A percentile compares a stretch with the other conserved stretches of the same genome.
phyloP scores from a whole-genome alignment of 371 early-diverging fungal genomes.

The Syncephalastrum racemosum region DNA sequence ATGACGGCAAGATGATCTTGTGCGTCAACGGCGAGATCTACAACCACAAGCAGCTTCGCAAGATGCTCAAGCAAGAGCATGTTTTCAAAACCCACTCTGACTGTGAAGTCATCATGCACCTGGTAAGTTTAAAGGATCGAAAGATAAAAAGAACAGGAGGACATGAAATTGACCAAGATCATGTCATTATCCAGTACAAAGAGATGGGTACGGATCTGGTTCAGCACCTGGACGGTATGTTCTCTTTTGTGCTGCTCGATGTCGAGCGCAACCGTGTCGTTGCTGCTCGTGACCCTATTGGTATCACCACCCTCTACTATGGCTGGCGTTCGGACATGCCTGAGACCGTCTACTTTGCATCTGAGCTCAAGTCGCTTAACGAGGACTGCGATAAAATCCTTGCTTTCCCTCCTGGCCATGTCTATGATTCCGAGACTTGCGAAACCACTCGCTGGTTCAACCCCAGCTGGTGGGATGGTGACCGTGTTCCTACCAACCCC shows the following conservation, averaged over 20 bases:
- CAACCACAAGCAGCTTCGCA: slow-evolving; percentile 89
- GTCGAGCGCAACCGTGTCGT: slow-evolving; percentile 75
- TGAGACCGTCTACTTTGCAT: slow-evolving; percentile 87
- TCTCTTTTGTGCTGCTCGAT: slow-evolving; percentile 91
- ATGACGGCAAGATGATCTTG: slow-evolving; percentile 80
- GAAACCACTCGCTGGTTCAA: slow-evolving; percentile 84
- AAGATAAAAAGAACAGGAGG: not conserved
- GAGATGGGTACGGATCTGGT: slow-evolving; percentile 82
- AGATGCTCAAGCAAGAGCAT: slow-evolving; percentile 64
- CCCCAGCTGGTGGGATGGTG: slow-evolving; percentile 86
- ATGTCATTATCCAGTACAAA: slow-evolving; percentile 64
- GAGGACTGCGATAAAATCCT: slow-evolving; percentile 94
- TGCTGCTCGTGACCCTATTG: slow-evolving; percentile 95
- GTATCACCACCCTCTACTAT: slow-evolving; percentile 95
- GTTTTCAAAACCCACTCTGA: slow-evolving; percentile 94
- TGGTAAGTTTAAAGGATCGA: slow-evolving; percentile 58
- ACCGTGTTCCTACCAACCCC: slow-evolving; percentile 52
- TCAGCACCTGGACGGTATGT: slow-evolving; percentile 92
- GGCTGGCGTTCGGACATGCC: slow-evolving; percentile 85
- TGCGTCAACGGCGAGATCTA: slow-evolving; percentile 98
- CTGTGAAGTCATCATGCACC: slow-evolving; percentile 93
- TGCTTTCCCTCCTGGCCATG: slow-evolving; percentile 95
- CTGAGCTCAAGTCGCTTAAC: slow-evolving; percentile 92
- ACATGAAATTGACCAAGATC: not conserved
- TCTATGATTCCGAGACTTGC: slow-evolving; percentile 77